Evolutionary conservation across 148 eudicot genomes (phyloP).

Genomic region (Rhododendron williamsianum): DNA sequence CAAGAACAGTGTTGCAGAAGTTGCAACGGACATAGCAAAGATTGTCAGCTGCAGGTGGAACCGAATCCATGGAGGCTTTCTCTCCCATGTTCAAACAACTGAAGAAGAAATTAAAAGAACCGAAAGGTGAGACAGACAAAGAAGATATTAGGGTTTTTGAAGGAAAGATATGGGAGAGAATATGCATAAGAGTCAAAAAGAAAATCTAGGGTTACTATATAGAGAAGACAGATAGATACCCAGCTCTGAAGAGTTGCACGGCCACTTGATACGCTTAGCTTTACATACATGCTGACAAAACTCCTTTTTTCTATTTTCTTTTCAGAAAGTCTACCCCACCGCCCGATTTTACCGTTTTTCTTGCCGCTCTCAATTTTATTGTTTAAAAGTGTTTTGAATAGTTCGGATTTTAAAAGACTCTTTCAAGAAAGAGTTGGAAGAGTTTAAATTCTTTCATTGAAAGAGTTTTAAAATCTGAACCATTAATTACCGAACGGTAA

Average conservation of each 20-base stretch:
- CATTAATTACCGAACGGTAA: too few species aligned
- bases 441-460: too few species aligned
- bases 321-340: too few species aligned
- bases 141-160: neutral
- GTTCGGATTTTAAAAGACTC: too few species aligned
- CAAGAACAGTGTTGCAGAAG: constrained; percentile 85
- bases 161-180: neutral
- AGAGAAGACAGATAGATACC: neutral
- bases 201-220: constrained; percentile 19
- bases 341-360: too few species aligned
- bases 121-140: neutral
- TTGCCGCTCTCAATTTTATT: too few species aligned
- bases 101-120: neutral
- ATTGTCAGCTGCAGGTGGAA: constrained; percentile 54
- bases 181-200: constrained; percentile 10
- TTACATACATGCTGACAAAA: neutral
- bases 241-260: constrained; percentile 5
- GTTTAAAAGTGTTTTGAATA: too few species aligned
- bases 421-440: too few species aligned
- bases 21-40: constrained; percentile 89
- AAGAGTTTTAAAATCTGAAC: too few species aligned
- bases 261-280: neutral
- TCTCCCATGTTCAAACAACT: constrained; percentile 31
- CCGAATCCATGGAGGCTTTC: constrained; percentile 42
- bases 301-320: neutral